Evolutionary conservation across 2,329 filamentous ascomycete species (phyloP), one percentile per base, ranked within the genome.

Genomic region (Dothideomycetes sp.): DNA sequence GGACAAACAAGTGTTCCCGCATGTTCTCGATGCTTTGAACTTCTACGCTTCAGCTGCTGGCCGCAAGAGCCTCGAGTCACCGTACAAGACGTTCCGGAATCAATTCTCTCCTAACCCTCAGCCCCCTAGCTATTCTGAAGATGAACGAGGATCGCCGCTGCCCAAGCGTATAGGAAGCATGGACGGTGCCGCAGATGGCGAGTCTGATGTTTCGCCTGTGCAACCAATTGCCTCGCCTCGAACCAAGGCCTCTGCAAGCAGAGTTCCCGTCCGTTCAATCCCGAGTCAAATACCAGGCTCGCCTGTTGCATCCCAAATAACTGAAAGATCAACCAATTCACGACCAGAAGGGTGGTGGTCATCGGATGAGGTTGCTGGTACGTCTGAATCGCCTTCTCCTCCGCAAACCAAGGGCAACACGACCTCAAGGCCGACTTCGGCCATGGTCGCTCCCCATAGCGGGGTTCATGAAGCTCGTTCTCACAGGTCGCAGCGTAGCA

Each of bases 21-120:
- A 94, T 56, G 86, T 98, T 2, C 88, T 94, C 47, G 81, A 93
- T 50, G 88, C 91, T 0, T 67, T 98, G 8, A 78, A 93, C 44
- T 79, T 72, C 50, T 85, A 73, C 47, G 58, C 66, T 24, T 36
- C 36, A 8, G 36, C 37, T 11, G 39, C 35, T 3, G 31, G 42
- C 16, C 36, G 41, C 15, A 43, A 19, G 15, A 35, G 27, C 16
- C 14, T 38, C 24, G 38, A 34, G 4, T 36, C 41, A 5, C 41
- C 36, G 1, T 43, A 38, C 33, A 32, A 41, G 40, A 35, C 35
- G n/a, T 29, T 32, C 29, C 36, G 42, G 36, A 39, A 36, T 17
- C n/a, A 44, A 18, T 31, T 19, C 14, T 11, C 41, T 16, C 11
- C 42, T 19, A 17, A 41, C 4, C 33, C 42, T 24, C 38, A 34